phyloP scores from a whole-genome alignment of 164 flowering plant genomes.

The Liriodendron chinense region DNA sequence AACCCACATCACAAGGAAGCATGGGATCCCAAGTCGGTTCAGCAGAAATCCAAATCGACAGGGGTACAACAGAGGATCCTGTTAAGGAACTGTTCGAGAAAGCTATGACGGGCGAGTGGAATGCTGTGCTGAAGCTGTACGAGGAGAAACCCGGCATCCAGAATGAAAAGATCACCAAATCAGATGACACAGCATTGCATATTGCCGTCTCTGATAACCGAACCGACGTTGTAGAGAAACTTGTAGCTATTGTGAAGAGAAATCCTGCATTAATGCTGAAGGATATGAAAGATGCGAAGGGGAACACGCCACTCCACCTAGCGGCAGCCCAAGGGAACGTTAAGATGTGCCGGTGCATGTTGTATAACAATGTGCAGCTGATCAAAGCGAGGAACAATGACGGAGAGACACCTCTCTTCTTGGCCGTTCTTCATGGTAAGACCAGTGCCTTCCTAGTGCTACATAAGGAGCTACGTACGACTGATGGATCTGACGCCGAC shows the following conservation, averaged over 20 bases:
- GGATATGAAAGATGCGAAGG: not conserved
- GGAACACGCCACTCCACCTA: slow-evolving; percentile 23
- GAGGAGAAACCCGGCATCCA: not conserved
- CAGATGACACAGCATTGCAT: slow-evolving; percentile 32
- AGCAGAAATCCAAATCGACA: no score
- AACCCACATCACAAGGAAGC: no score
- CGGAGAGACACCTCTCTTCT: slow-evolving; percentile 22
- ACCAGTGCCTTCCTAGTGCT: slow-evolving; percentile 13
- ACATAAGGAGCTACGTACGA: not conserved
- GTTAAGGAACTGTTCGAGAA: not conserved
- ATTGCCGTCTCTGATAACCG: slow-evolving; percentile 22
- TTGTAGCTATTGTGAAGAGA: slow-evolving; percentile 8
- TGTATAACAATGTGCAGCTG: not conserved
- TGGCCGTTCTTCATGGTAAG: slow-evolving; percentile 21
- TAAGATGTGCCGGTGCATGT: slow-evolving; percentile 13
- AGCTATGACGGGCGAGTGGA: not conserved
- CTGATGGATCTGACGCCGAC: fast-evolving
- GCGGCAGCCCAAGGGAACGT: slow-evolving; percentile 20
- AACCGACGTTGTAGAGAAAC: slow-evolving; percentile 12
- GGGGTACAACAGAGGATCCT: no score
- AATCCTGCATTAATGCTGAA: not conserved
- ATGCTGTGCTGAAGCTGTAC: not conserved
- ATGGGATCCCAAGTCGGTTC: no score
- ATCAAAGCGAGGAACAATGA: slow-evolving; percentile 1
- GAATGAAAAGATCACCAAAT: fast-evolving